Evolutionary conservation across 176 grass and related monocot genomes (phyloP), one percentile per base, ranked within the genome.

Genomic region (Oryza officinalis): DNA sequence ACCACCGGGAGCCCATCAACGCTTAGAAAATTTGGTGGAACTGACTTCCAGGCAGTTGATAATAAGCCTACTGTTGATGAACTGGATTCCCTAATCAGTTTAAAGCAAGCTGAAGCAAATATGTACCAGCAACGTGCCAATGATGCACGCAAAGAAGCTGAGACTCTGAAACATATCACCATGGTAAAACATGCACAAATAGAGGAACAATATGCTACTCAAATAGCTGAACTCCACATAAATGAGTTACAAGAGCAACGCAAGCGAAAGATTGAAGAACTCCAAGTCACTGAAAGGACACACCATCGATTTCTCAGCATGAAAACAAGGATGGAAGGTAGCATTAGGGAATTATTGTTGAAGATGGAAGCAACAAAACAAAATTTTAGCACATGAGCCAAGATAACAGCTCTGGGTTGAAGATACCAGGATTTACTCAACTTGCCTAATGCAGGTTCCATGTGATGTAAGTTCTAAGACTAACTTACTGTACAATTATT

Each of bases 51-150:
- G 78, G 32, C 54, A 41, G 75, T 50, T 38, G 88, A 92, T 74
- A 88, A 85, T 76, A 98, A 94, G 70, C 83, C 91, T 60, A 70
- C 61, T 57, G n/a, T 46, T 78, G 93, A 98, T 83, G 96, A 94
- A 80, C 83, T 98, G 26, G 96, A 98, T 54, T 87, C 80, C 27
- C 43, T 98, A 63, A 77, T 98, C 52, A 95, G 87, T 35, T 89
- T 98, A 76, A 98, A 98, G 74, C 89, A 95, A 59, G 96, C 96
- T 43, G 96, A 98, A 85, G 85, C 96, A 12, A 87, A 88, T 73
- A 87, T 98, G 93, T 98, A 95, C 80, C 96, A 98, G 82, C 89
- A 98, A 85, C 89, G 83, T 82, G 91, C 93, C 27, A 87, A 98
- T 81, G 93, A 90, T 81, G 96, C 93, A 71, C 84, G 69, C 6